A percentile compares a stretch with the other conserved stretches of the same genome.
These are phyloP conservation scores for Pneumocystis oryctolagi DNA, from an alignment of 1,139 yeast genomes.

Conservation along the genomic window DNA sequence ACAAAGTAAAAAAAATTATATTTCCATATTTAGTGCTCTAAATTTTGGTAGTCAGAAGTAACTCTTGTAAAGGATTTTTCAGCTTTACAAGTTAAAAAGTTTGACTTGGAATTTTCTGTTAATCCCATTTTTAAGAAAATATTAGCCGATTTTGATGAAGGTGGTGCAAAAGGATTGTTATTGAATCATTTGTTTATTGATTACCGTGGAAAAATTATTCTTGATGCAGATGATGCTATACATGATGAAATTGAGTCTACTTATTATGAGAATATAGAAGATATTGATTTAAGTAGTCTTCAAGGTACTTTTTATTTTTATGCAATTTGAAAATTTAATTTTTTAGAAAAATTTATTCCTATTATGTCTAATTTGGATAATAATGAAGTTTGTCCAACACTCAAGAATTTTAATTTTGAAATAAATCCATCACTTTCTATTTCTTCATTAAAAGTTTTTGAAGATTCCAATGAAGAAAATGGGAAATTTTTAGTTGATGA, in stretches of 20 bases:
- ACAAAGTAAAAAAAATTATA: conserved; percentile 2
- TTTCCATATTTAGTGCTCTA: not conserved
- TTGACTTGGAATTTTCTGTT: conserved; percentile 63
- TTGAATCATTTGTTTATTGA: conserved; percentile 55
- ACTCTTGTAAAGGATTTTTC: conserved; percentile 44
- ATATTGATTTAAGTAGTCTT: conserved; percentile 6
- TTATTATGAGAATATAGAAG: not conserved
- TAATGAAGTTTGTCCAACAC: conserved; percentile 25
- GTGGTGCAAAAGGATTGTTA: conserved; percentile 77
- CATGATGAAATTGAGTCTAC: conserved; percentile 5
- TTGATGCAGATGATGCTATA: conserved; percentile 31
- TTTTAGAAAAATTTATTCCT: conserved; percentile 17
- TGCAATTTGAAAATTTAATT: conserved; percentile 10
- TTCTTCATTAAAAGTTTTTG: not conserved
- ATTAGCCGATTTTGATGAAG: conserved; percentile 84
- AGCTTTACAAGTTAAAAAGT: conserved; percentile 46
- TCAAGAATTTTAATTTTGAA: conserved; percentile 27
- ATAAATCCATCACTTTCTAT: not conserved
- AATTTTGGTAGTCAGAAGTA: conserved; percentile 23
- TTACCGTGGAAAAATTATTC: conserved; percentile 43
- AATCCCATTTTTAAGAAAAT: conserved; percentile 86
- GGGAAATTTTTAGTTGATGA: conserved; percentile 1
- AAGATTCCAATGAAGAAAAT: not conserved
- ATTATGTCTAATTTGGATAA: conserved; percentile 6
- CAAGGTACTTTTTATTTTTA: conserved; percentile 5